Conservation (phyloP, 768 basidiomycete species). For the Tephrocybe sp. region DNA sequence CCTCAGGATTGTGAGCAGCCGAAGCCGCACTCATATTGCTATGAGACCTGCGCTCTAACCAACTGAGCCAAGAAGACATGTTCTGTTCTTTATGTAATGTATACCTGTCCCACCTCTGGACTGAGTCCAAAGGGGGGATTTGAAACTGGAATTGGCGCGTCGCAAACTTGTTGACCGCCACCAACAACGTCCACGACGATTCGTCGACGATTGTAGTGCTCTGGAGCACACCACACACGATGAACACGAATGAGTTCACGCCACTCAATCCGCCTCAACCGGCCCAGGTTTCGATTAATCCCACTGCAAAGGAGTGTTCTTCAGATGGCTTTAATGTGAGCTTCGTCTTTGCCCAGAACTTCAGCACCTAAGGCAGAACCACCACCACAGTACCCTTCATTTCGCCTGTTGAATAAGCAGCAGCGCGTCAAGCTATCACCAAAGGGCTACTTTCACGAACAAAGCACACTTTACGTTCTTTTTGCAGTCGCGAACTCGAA, state of each 20-base stretch:
- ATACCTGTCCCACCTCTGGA: background rate
- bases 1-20: conserved; percentile 46
- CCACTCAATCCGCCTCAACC: conserved; percentile 35
- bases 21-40: conserved; percentile 19
- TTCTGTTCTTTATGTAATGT: background rate
- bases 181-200: conserved; percentile 1
- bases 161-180: background rate
- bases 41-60: conserved; percentile 34
- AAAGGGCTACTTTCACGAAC: conserved; percentile 41
- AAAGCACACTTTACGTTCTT: conserved; percentile 42
- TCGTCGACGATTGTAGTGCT: background rate
- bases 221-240: background rate
- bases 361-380: background rate
- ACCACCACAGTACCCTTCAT: conserved; percentile 51
- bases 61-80: conserved; percentile 32
- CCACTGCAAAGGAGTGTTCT: conserved; percentile 34
- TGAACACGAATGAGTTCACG: conserved; percentile 34
- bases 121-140: too few species aligned
- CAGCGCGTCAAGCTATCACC: conserved; percentile 63
- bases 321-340: conserved; percentile 47
- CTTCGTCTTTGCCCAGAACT: conserved; percentile 10
- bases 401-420: conserved; percentile 57
- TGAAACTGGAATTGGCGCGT: too few species aligned
- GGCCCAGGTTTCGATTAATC: conserved; percentile 35
- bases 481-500: conserved; percentile 58